Base-by-base conservation (phyloP, 2,329 filamentous ascomycete genomes). In the Neurospora sp. region DNA sequence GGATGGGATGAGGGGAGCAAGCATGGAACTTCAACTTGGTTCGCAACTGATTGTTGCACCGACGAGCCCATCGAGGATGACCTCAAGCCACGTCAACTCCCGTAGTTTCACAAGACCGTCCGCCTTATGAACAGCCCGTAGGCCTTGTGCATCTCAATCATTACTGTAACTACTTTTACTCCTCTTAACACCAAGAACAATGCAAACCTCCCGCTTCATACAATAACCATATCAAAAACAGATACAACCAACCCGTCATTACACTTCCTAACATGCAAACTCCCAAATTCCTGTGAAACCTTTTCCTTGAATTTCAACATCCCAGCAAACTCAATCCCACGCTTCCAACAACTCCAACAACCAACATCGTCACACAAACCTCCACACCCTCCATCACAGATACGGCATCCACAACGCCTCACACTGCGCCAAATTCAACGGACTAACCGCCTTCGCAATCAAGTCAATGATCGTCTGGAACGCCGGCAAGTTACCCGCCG, bases 391-490 rank as follows among this genome's bases (percentile, higher is more conserved):
- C 33, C 58, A 11, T 81, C 84, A 98, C 78, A 98, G 83, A 83
- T 97, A 99, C 33, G 93, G 91, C 95, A 98, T 98, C 93, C 96
- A 99, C 76, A 99, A 82, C 71, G 94, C 90, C 84, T 99, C 96
- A 77, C 92, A 94, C 80, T 92, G 88, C 66, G 91, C 90, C 80
- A 99, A 80, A 79, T 96, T 93, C 82, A 92, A 89, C 1, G 96
- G 96, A 81, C 97, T 96, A 17, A 97, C 94, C 1, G 95, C 93
- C 82, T 91, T 91, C n/a, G 92, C 92, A 72, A 99, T 91, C 72
- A 96, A 82, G 81, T 99, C 96, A 77, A 99, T 95, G 38, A 97
- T 93, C 52, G 95, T 98, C 85, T 99, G 96, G 80, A 97, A 97
- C 33, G 95, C 95, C 7, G 96, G 96, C 75, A 99, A 82, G 77